Conservation (phyloP, 257 asterid species). For the Penstemon davidsonii region DNA sequence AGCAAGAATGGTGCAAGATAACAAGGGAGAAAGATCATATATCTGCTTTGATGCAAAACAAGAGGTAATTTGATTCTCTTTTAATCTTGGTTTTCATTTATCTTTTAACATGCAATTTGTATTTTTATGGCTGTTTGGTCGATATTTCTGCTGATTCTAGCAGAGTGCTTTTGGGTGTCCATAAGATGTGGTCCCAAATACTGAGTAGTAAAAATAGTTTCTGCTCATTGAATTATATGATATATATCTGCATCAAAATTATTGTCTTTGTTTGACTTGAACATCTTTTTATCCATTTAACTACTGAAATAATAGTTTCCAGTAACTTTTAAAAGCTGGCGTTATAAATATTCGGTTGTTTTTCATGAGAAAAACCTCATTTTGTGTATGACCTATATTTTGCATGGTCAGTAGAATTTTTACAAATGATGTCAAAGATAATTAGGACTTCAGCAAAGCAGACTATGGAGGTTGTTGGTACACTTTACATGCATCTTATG, state of each 20-base stretch:
- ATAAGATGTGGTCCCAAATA: conserved; percentile 6
- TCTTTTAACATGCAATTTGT: background rate
- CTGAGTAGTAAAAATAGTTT: background rate
- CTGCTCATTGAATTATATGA: background rate
- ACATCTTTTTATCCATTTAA: background rate
- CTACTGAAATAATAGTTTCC: background rate
- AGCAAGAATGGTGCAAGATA: conserved; percentile 83
- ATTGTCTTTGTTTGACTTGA: background rate
- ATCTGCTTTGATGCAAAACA: conserved; percentile 68
- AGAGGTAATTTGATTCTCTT: conserved; percentile 41
- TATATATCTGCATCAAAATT: no score
- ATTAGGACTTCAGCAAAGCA: no score
- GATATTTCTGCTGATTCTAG: background rate
- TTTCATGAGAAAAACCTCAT: no score
- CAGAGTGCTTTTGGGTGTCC: background rate
- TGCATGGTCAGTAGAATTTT: no score
- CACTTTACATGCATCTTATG: no score
- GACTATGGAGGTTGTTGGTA: no score
- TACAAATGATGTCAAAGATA: no score
- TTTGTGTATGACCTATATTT: no score
- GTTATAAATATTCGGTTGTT: no score
- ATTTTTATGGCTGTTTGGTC: background rate
- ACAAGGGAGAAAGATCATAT: conserved; percentile 67
- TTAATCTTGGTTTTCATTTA: background rate
- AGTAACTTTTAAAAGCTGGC: background rate